These are phyloP conservation scores for Rhizopogon rudus DNA, from an alignment of 768 basidiomycete species.

Conservation along the genomic window DNA sequence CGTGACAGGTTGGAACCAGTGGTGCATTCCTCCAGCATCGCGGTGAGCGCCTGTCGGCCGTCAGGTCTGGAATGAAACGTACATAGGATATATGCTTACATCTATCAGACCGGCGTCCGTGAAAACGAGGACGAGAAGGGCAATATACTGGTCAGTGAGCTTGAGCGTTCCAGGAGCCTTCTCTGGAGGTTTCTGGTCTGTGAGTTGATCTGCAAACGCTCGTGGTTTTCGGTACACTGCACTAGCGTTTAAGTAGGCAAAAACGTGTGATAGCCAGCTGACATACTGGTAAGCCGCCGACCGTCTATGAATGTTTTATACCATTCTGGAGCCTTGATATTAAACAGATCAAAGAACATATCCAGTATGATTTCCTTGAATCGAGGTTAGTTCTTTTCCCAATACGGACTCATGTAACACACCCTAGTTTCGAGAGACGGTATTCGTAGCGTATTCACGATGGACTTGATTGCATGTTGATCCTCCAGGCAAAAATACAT, in stretches of 20 bases:
- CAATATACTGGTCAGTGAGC: slow-evolving; percentile 90
- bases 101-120: slow-evolving; percentile 86
- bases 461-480: slow-evolving; percentile 76
- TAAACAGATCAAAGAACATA: slow-evolving; percentile 89
- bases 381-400: slow-evolving; percentile 8
- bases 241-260: background rate
- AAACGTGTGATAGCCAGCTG: background rate
- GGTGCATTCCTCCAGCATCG: slow-evolving; percentile 78
- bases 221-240: slow-evolving; percentile 64
- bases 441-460: slow-evolving; percentile 83
- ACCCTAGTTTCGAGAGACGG: slow-evolving; percentile 86
- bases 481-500: slow-evolving; percentile 94
- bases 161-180: slow-evolving; percentile 56
- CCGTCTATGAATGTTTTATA: slow-evolving; percentile 90
- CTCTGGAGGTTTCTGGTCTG: slow-evolving; percentile 39
- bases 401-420: slow-evolving; percentile 3
- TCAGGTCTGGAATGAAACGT: background rate
- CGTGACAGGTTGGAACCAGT: slow-evolving; percentile 70
- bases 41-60: slow-evolving; percentile 63
- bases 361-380: slow-evolving; percentile 86
- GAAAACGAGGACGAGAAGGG: slow-evolving; percentile 78
- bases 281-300: slow-evolving; percentile 77
- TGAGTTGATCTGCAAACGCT: slow-evolving; percentile 24
- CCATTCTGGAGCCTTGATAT: slow-evolving; percentile 91
- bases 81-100: slow-evolving; percentile 38